These are phyloP conservation scores for Dactylonectria macrodidyma DNA, from an alignment of 2,329 filamentous ascomycete species.

Conservation along the genomic window DNA sequence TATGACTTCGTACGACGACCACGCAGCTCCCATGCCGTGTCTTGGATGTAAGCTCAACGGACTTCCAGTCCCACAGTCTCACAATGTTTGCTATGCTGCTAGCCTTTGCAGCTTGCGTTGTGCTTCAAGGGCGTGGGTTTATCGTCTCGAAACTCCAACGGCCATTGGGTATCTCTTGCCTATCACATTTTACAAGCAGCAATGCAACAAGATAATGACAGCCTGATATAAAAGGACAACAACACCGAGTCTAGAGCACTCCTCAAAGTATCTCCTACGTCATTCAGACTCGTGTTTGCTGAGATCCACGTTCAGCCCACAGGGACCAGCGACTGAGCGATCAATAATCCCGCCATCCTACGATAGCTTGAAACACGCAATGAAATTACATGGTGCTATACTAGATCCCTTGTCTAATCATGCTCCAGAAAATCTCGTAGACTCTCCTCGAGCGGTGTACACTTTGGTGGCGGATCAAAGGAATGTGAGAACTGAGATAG, in stretches of 20 bases:
- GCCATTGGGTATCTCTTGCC: neutral
- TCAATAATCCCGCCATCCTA: conserved; percentile 13
- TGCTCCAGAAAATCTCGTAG: conserved; percentile 12
- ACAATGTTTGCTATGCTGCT: neutral
- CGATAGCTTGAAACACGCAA: conserved; percentile 15
- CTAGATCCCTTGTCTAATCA: conserved; percentile 9
- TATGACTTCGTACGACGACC: neutral
- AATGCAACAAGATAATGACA: neutral
- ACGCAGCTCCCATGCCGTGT: neutral
- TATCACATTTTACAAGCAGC: neutral
- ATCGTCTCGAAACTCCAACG: neutral
- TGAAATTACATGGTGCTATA: conserved; percentile 18
- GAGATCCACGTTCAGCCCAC: neutral
- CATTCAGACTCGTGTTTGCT: neutral
- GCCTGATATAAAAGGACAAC: neutral
- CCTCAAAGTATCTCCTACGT: neutral
- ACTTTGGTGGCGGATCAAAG: conserved; percentile 5
- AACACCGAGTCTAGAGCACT: no score
- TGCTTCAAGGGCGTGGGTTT: neutral
- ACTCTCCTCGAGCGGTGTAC: conserved; percentile 10
- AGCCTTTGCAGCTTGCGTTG: neutral
- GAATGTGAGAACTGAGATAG: neutral
- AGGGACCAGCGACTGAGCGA: conserved; percentile 15
- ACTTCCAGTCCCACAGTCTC: neutral
- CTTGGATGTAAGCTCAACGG: neutral